phyloP scores from a whole-genome alignment of 2,329 filamentous ascomycete species.

The Colletotrichum simmondsii region DNA sequence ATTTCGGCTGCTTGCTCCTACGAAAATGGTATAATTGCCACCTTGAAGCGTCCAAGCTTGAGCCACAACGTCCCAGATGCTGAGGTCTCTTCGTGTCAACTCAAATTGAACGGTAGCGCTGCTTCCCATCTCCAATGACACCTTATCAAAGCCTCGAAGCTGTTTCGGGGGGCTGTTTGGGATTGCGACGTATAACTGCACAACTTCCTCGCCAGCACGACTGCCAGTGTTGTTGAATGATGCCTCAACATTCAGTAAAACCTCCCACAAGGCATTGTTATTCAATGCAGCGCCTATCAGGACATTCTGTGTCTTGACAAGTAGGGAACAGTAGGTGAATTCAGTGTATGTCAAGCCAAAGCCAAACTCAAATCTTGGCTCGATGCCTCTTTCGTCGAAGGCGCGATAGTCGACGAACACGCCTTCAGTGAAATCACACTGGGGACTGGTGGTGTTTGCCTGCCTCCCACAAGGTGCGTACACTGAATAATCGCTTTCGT shows the following conservation, averaged over 20 bases:
- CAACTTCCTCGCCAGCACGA: conserved; percentile 56
- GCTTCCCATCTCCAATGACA: conserved; percentile 27
- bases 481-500: conserved; percentile 62
- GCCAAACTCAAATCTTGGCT: conserved; percentile 65
- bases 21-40: conserved; percentile 55
- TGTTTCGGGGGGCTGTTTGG: conserved; percentile 63
- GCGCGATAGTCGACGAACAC: conserved; percentile 65
- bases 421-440: conserved; percentile 63
- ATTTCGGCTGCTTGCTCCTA: conserved; percentile 60
- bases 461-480: conserved; percentile 39
- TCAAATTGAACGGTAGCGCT: conserved; percentile 56
- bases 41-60: conserved; percentile 69
- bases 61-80: conserved; percentile 70
- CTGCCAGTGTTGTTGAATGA: conserved; percentile 54
- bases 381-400: conserved; percentile 60
- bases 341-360: conserved; percentile 67
- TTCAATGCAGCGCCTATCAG: conserved; percentile 50
- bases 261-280: conserved; percentile 58
- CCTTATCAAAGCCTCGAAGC: conserved; percentile 67
- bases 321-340: conserved; percentile 59
- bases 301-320: conserved; percentile 42
- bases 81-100: conserved; percentile 72
- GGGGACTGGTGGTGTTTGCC: conserved; percentile 43
- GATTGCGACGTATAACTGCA: conserved; percentile 60
- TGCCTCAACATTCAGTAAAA: conserved; percentile 50